Percentiles rank a stretch among this genome's conserved stretches.
These are phyloP conservation scores for Ceratocystis huliohia DNA, from an alignment of 2,329 filamentous ascomycete species.

Conservation along the genomic window DNA sequence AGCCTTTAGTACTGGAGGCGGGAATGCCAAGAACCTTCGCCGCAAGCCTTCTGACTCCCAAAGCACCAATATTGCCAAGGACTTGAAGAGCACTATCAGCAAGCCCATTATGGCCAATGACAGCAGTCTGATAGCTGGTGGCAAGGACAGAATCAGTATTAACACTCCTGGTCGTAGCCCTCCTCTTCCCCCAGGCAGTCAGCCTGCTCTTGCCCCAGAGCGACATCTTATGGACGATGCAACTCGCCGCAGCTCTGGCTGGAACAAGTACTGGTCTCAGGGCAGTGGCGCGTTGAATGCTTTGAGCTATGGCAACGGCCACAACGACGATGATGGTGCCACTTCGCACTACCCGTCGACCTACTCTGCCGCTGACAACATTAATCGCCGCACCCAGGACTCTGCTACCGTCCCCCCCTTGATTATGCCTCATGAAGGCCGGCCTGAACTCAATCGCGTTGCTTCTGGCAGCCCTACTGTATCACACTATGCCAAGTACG, in stretches of 20 bases:
- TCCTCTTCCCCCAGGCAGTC: constrained; percentile 15
- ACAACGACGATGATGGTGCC: constrained; percentile 34
- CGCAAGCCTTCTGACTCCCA: constrained; percentile 31
- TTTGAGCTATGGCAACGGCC: constrained; percentile 44
- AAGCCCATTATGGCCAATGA: constrained; percentile 42
- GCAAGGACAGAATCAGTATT: constrained; percentile 17
- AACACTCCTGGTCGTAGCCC: constrained; percentile 18
- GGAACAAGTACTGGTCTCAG: constrained; percentile 67
- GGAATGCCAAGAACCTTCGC: constrained; percentile 31
- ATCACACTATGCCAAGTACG: constrained; percentile 42
- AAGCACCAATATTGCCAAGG: constrained; percentile 47
- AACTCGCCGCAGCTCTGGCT: constrained; percentile 54
- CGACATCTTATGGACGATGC: constrained; percentile 26
- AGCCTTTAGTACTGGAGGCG: neutral
- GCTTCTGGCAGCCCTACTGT: constrained; percentile 58
- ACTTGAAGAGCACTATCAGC: constrained; percentile 50
- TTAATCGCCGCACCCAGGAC: constrained; percentile 44
- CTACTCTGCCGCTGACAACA: constrained; percentile 36
- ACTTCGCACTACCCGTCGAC: constrained; percentile 42
- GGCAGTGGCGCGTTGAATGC: constrained; percentile 54
- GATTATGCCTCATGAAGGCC: constrained; percentile 45
- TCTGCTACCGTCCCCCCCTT: constrained; percentile 60
- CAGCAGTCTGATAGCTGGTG: neutral
- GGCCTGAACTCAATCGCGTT: constrained; percentile 52
- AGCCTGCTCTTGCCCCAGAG: constrained; percentile 8